Evolutionary conservation across 192 early-diverging fungal genomes (phyloP), one percentile per base, ranked within the genome.

Genomic region (Endogone sp.): DNA sequence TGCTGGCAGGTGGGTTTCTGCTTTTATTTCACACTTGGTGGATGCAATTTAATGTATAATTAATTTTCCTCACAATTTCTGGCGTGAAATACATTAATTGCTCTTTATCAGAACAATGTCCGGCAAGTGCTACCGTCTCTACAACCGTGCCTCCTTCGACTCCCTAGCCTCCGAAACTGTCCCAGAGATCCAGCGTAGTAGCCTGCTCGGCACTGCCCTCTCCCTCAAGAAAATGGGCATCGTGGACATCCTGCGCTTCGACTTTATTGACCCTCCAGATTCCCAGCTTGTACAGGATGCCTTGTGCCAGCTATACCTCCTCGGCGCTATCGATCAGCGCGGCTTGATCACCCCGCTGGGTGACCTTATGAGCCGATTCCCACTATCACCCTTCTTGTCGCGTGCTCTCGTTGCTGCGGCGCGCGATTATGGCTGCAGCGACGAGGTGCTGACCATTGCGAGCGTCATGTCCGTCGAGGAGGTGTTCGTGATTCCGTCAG

Each of bases 101-200:
- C 62, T 37, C 23, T 13, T 59, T 24, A 22, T 60, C 25, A 67
- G 97, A 67, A 99, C 96, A 0, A 90, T 90, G 0, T 87, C 95
- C 1, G 97, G 97, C 23, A 90, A 89, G 62, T 94, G 92, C 63
- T 98, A 91, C 74, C 86, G 97, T 16, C 74, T 99, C 24, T 99
- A 94, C 74, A 94, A 88, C 10, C 90, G 93, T 64, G 80, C 90
- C 13, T 92, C 92, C 2, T 97, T 85, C 68, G 88, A 94, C 44
- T 90, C 92, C 64, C 89, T 98, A 90, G 89, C 89, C 56, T 76
- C 82, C 4, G 92, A 92, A 71, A 95, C 90, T 28, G 89, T 98
- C 30, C 97, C 97, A 2, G 97, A 98, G 78, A 97, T 99, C 62
- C 94, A 96, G 82, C 82, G 96, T n/a, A 93, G 92, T 62, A 96